Evolutionary conservation across 2,329 filamentous ascomycete genomes (phyloP).

Genomic region (Exophiala oligosperma): DNA sequence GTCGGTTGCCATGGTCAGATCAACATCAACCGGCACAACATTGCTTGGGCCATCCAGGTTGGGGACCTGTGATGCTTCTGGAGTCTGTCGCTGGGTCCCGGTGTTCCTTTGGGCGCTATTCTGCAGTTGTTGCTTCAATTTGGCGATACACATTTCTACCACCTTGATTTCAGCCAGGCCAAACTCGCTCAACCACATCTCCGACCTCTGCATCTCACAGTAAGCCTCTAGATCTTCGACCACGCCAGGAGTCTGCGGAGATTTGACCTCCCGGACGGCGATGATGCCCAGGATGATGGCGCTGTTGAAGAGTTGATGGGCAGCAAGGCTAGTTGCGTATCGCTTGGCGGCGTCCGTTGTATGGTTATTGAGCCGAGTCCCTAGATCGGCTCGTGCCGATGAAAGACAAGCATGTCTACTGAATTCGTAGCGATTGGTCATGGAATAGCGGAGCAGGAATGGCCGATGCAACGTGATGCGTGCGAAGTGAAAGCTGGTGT

Average conservation of each 20-base stretch:
- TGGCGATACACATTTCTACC: constrained; percentile 42
- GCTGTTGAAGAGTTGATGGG: constrained; percentile 46
- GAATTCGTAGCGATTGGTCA: constrained; percentile 1
- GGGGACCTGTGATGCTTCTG: background rate
- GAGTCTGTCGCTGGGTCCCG: background rate
- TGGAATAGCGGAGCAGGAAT: background rate
- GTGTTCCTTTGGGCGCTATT: too few relatives aligned
- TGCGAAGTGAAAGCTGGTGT: constrained; percentile 1
- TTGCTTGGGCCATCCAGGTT: too few relatives aligned
- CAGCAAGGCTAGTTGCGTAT: constrained; percentile 37
- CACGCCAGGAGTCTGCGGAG: constrained; percentile 28
- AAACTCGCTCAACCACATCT: constrained; percentile 45
- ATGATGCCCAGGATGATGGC: constrained; percentile 42
- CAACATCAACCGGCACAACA: too few relatives aligned
- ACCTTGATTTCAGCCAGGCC: constrained; percentile 45
- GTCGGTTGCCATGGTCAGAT: too few relatives aligned
- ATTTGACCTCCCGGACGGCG: constrained; percentile 37
- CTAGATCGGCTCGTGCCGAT: constrained; percentile 1
- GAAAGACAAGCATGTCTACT: constrained; percentile 1
- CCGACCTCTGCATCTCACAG: constrained; percentile 43
- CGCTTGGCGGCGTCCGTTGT: constrained; percentile 31
- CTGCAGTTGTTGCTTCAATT: too few relatives aligned
- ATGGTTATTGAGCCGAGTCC: background rate
- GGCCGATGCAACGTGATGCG: constrained; percentile 2
- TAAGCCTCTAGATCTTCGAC: constrained; percentile 43